Percentiles rank a stretch among this genome's conserved stretches.
Evolutionary conservation across 2,329 filamentous ascomycete species (phyloP).

Genomic region (Aspergillus intermedius): DNA sequence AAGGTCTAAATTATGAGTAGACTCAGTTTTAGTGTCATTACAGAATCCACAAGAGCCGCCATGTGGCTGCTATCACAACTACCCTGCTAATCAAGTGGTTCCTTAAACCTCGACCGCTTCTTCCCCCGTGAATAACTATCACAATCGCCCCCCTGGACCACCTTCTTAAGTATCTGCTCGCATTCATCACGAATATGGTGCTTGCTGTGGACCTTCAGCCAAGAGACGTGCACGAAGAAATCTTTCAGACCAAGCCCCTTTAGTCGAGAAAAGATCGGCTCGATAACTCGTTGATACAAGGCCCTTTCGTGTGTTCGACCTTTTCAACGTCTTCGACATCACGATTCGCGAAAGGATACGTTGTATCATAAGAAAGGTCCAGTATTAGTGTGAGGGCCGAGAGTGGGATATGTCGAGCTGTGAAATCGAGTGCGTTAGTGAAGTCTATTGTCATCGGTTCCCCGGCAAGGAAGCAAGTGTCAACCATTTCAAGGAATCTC

Average conservation of each 20-base stretch:
- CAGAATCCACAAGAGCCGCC: too few species aligned
- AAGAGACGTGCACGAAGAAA: background rate
- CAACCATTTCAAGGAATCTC: background rate
- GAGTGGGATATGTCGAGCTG: background rate
- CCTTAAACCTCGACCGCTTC: background rate
- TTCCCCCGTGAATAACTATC: background rate
- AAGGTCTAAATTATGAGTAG: too few species aligned
- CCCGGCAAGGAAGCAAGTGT: background rate
- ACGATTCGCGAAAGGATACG: background rate
- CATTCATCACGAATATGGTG: background rate
- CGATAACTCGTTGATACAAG: background rate
- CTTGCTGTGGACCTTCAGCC: background rate
- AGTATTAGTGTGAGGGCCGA: background rate
- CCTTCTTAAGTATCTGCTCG: background rate
- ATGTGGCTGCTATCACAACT: too few species aligned
- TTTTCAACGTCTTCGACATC: background rate
- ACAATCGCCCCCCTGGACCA: background rate
- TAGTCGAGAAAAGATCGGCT: background rate
- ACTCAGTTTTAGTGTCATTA: too few species aligned
- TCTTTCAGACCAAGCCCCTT: background rate
- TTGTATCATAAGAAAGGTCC: background rate
- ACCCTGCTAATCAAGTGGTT: too few species aligned
- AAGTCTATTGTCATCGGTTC: background rate
- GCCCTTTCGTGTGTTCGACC: background rate
- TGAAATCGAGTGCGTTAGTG: background rate